Base-by-base conservation (phyloP, 345 rosid genomes). In the Sonneratia caseolaris region DNA sequence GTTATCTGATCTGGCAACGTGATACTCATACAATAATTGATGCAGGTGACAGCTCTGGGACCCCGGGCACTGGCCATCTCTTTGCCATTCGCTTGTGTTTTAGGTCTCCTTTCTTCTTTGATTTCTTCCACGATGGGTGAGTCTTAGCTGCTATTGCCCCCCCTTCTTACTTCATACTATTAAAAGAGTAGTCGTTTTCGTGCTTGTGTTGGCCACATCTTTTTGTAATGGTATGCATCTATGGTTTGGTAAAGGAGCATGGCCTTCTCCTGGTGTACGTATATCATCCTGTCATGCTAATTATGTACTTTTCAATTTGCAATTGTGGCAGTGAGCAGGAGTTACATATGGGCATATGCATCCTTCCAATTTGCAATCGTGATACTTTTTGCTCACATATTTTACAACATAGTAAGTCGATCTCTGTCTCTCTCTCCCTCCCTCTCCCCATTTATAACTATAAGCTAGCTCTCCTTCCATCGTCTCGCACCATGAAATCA, bases 341-440 rank as follows among this genome's bases (percentile, higher is more conserved):
- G 81, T 70, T 87, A 84, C 83, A 82, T 83, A 40, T 84, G 91
- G 91, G 91, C 85, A 5, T 87, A 83, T 80, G 83, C 87, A 57
- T 84, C 81, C 66, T 83, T 84, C 73, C 91, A 87, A 73, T 87
- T 83, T 79, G 88, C 87, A 0, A 76, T 82, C 38, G 87, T 87
- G 73, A 83, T 87, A 76, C 82, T 87, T 68, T 83, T 85, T 59
- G 87, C 91, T 72, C 91, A 87, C 72, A 79, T 87, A 64, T 87
- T 87, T 71, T 87, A 87, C 70, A 67, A 84, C 27, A 48, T 84
- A 61, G 91, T 85, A 77, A 86, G 84, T 61, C 59, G 12, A 42
- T 72, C 47, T 38, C 45, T 42, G 1, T 4, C 45, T 42, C 45
- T 42, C 45, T 42, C 5, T 42, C 5, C 2, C 5, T 42, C 5